Conservation (phyloP, 495 filamentous ascomycete species). For the Pyrenula massariospora region DNA sequence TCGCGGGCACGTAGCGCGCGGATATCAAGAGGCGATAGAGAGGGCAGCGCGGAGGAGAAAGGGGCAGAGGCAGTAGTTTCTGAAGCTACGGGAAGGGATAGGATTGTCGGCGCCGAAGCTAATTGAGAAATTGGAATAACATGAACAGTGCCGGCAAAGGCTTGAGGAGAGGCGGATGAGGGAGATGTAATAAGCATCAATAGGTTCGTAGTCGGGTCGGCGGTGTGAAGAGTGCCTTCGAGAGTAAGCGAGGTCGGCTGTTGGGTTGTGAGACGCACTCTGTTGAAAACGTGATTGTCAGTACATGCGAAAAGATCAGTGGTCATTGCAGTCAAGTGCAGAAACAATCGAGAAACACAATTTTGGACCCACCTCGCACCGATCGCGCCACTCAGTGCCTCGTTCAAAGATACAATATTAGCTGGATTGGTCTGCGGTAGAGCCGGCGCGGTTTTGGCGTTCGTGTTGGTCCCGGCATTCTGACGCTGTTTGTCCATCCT, state of each 20-base stretch:
- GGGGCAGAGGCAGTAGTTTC: conserved; percentile 21
- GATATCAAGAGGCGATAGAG: conserved; percentile 36
- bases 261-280: conserved; percentile 49
- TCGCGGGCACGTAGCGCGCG: conserved; percentile 41
- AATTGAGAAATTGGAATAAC: conserved; percentile 54
- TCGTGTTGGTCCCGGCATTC: conserved; percentile 22
- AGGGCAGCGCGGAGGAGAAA: conserved; percentile 27
- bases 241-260: conserved; percentile 34
- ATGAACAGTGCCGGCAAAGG: conserved; percentile 42
- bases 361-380: conserved; percentile 33
- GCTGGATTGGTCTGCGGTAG: conserved; percentile 8
- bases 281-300: conserved; percentile 13
- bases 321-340: background rate
- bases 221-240: conserved; percentile 58
- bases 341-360: background rate
- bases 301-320: background rate
- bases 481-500: conserved; percentile 33
- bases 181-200: conserved; percentile 46
- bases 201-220: conserved; percentile 52
- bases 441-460: conserved; percentile 9
- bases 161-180: conserved; percentile 6
- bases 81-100: conserved; percentile 24
- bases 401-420: conserved; percentile 32
- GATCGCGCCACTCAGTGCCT: conserved; percentile 35
- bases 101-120: conserved; percentile 38